Base-by-base conservation (phyloP, 768 basidiomycete genomes). In the Lentinula sp. region DNA sequence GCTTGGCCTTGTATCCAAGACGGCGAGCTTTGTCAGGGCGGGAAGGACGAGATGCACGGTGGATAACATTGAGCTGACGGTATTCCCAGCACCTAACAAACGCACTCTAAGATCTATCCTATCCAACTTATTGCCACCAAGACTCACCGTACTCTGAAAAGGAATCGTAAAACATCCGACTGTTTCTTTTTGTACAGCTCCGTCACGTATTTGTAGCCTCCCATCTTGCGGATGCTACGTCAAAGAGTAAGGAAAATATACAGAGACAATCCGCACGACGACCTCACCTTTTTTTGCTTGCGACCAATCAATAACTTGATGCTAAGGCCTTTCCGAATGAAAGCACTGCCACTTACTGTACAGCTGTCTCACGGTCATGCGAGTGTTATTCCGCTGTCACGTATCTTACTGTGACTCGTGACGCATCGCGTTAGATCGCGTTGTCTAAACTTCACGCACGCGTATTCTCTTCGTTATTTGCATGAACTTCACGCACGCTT, bases 1-100 rank as follows among this genome's bases (percentile, higher is more conserved):
- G 97, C 85, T 99, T 99, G 74, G 97, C 95, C 82, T 98, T 99
- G 88, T 98, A 99, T 53, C 97, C 97, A 64, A 99, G 82, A 66
- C 95, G 89, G 73, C 97, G 91, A 65, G 97, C 97, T 83, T 98
- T 99, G 83, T 99, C 97, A 59, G 97, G 97, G 72, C 97, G 91
- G 51, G 96, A 98, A 51, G 97, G 96, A 64, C 96, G 92, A 65
- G 95, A 95, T 50, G 95, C 96, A 69, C 97, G 91, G 82, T 98
- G 96, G 73, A 98, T 92, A 67, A 99, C 94, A 69, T 97, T 94
- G 71, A 98, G 79, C 76, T 99, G 97, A 67, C 97, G 91, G 81
- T 95, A 97, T 73, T 98, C 95, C 95, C 95, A 97, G 85, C 94
- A 96, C 69, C 91, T 93, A 60, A 5, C 63, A 20, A 43, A 35